Base-by-base conservation (phyloP, 2,329 filamentous ascomycete genomes). In the Teratosphaeriaceae sp. region DNA sequence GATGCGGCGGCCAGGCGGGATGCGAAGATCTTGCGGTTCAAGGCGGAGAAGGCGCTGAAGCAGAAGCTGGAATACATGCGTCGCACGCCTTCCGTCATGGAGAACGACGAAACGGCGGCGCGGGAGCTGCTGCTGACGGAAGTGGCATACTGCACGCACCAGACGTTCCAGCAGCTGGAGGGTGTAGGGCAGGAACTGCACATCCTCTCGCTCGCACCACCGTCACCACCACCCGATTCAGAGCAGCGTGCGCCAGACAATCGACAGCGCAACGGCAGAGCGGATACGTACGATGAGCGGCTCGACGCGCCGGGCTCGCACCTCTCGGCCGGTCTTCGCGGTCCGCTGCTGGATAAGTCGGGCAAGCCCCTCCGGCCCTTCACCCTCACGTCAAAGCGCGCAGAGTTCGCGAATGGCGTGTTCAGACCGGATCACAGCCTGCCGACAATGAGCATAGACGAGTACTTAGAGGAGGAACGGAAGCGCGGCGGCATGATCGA, bases 401-500 rank as follows among this genome's bases (percentile, higher is more conserved):
- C 87, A 48, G 82, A 88, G 48, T 66, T 95, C 46, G 78, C 82
- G 47, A 74, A 82, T 45, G 84, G 84, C 2, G 90, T 98, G 0
- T 98, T 98, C 66, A 77, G 86, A 43, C 80, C 88, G 0, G 88
- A 92, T 6, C 92, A 98, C 63, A 96, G 87, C 65, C 69, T 98
- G 45, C 92, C 92, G 1, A 97, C 92, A 2, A 97, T 98, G 92
- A 86, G 80, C 1, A 96, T 98, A 48, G 92, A 98, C 55, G 92
- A 98, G 68, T 98, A 97, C 60, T 72, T 98, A 13, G 92, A 94
- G 40, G 90, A 97, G 65, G 92, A 97, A 69, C 77, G 78, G 59
- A 76, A 78, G 52, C 74, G 85, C 49, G 92, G 92, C 13, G 87
- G 87, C 16, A 89, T 98, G 45, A 86, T 97, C 43, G 85, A 96